These are phyloP conservation scores for Besnoitia besnoiti DNA, from an alignment of 169 alveolate genomes.

Conservation along the genomic window DNA sequence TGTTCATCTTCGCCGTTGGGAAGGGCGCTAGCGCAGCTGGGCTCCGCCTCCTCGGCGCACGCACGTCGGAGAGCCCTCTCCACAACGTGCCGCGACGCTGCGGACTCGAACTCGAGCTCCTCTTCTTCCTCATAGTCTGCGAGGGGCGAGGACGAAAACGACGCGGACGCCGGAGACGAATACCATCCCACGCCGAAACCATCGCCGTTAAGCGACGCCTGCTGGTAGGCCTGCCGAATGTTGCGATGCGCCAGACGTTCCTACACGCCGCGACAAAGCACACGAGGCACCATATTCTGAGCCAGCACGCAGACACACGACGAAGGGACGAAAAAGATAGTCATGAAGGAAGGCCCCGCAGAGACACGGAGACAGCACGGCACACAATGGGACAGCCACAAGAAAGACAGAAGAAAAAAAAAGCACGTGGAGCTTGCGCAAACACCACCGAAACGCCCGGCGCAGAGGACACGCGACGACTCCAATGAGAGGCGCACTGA, in stretches of 20 bases:
- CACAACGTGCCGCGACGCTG: background rate
- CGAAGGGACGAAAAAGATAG: background rate
- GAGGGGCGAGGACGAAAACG: background rate
- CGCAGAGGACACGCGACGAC: too few relatives aligned
- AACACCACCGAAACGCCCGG: too few relatives aligned
- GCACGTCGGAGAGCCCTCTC: background rate
- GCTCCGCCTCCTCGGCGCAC: background rate
- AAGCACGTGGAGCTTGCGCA: too few relatives aligned
- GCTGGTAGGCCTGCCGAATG: constrained; percentile 52
- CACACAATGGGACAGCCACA: background rate
- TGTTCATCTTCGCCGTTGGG: background rate
- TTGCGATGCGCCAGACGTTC: constrained; percentile 57
- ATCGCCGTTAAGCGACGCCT: constrained; percentile 67
- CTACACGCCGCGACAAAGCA: too few relatives aligned
- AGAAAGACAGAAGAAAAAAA: background rate
- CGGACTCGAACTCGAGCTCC: background rate
- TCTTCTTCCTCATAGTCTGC: background rate
- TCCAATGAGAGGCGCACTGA: too few relatives aligned
- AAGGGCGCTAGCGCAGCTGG: too few relatives aligned
- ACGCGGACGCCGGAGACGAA: background rate
- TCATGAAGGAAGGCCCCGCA: background rate
- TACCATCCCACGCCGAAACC: constrained; percentile 73
- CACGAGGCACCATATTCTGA: too few relatives aligned
- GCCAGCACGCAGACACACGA: too few relatives aligned
- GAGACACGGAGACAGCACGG: background rate